Base-by-base conservation (phyloP, 768 basidiomycete species). In the Pleurotus eryngii region DNA sequence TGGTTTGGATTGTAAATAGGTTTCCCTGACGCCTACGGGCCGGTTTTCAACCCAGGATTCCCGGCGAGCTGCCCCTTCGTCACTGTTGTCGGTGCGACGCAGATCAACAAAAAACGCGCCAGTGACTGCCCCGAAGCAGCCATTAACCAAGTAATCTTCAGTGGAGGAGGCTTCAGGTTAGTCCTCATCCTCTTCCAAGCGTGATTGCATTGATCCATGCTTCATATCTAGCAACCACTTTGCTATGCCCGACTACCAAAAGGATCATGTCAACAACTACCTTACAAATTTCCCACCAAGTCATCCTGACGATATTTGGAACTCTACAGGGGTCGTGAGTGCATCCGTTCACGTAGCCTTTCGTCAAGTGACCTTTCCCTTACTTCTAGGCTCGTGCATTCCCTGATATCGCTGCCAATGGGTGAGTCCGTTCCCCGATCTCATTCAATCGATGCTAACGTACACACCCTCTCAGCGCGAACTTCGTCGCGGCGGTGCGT, bases 371-470 rank as follows among this genome's bases (percentile, higher is more conserved):
- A 45, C 57, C 65, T 5, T 24, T 54, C 38, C 47, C 8, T 4
- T 61, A 68, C 64, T 60, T 50, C 46, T 43, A 67, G 64, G 77
- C 76, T 27, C 78, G 80, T 46, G 78, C 63, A 1, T 81, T 72
- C 68, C 81, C 81, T 20, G 80, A 82, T 66, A 66, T 81, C 49
- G 65, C 76, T 15, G 77, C 81, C 0, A 76, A 74, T 65, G 72
- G 72, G 74, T 71, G 57, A 24, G 61, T 63, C 37, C n/a, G 55
- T 7, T 46, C 17, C 46, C 26, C 46, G 43, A 14, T 38, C 30
- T 17, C 22, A 40, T 15, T 30, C 22, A 11, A 35, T 26, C 17
- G n/a, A 61, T 22, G 55, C 27, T 39, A 18, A 57, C 27, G 11
- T 26, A 53, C 15, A 14, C 11, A 51, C 24, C 57, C 37, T 35